phyloP scores from a whole-genome alignment of 1,284 basidiomycete genomes.

The Trametes versicolor region DNA sequence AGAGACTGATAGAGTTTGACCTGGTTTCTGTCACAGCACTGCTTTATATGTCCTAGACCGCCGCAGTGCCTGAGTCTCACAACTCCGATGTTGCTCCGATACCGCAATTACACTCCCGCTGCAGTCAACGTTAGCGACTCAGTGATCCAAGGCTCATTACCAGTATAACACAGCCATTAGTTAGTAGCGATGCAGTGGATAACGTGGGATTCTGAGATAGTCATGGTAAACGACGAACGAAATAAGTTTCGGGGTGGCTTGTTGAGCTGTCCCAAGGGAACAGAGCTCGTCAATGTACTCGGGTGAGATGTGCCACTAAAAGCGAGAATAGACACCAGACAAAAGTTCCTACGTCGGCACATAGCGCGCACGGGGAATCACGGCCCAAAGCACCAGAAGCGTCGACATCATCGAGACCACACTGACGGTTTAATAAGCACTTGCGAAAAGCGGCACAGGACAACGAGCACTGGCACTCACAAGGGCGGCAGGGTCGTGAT shows the following conservation, averaged over 20 bases:
- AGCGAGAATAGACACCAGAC: too few species aligned
- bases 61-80: too few species aligned
- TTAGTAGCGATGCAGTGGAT: slow-evolving; percentile 6
- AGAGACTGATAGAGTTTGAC: background rate
- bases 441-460: slow-evolving; percentile 7
- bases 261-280: too few species aligned
- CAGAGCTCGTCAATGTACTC: too few species aligned
- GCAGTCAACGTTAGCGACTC: too few species aligned
- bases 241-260: too few species aligned
- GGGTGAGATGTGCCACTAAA: too few species aligned
- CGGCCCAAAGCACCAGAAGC: slow-evolving; percentile 41
- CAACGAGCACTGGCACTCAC: slow-evolving; percentile 43
- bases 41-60: background rate
- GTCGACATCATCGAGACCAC: slow-evolving; percentile 41
- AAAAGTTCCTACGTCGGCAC: slow-evolving; percentile 22
- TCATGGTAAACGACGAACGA: too few species aligned
- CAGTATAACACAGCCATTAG: too few species aligned
- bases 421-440: slow-evolving; percentile 7
- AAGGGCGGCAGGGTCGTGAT: slow-evolving; percentile 66
- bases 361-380: slow-evolving; percentile 40
- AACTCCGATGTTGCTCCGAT: too few species aligned
- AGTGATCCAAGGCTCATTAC: background rate
- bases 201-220: too few species aligned
- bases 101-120: too few species aligned
- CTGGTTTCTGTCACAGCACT: background rate